Percentiles rank a stretch among this genome's conserved stretches.
phyloP scores from a whole-genome alignment of 345 rosid genomes.

The Aethionema arabicum region DNA sequence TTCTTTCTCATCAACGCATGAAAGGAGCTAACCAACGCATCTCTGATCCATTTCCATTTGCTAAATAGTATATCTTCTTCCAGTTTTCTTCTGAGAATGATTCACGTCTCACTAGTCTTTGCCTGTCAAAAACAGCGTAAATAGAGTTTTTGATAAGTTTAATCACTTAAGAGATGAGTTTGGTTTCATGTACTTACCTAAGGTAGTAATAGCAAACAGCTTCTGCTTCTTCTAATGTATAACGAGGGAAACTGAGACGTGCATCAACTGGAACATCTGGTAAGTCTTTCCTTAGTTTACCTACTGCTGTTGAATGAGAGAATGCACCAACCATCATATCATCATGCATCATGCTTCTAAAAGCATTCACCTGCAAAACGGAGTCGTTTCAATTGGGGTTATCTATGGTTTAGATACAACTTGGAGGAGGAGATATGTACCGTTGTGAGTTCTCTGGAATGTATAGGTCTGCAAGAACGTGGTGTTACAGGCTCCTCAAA shows the following conservation, averaged over 20 bases:
- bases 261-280: slow-evolving; percentile 91
- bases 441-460: slow-evolving; percentile 89
- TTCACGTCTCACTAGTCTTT: slow-evolving; percentile 71
- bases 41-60: slow-evolving; percentile 92
- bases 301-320: slow-evolving; percentile 94
- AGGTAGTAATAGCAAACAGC: slow-evolving; percentile 88
- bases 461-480: slow-evolving; percentile 69
- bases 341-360: slow-evolving; percentile 87
- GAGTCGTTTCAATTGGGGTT: slow-evolving; percentile 2
- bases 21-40: slow-evolving; percentile 74
- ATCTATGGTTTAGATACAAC: background rate
- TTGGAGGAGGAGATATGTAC: slow-evolving; percentile 41
- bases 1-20: slow-evolving; percentile 50
- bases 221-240: slow-evolving; percentile 77
- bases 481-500: slow-evolving; percentile 79
- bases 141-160: background rate
- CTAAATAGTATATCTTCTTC: slow-evolving; percentile 72
- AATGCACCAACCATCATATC: slow-evolving; percentile 97
- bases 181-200: slow-evolving; percentile 50
- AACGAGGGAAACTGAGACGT: slow-evolving; percentile 68
- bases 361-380: slow-evolving; percentile 79
- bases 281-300: slow-evolving; percentile 78
- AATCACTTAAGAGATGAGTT: background rate
- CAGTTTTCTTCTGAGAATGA: slow-evolving; percentile 81
- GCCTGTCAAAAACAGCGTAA: slow-evolving; percentile 49